Evolutionary conservation across 768 basidiomycete genomes (phyloP).

Genomic region (Russula sp.): DNA sequence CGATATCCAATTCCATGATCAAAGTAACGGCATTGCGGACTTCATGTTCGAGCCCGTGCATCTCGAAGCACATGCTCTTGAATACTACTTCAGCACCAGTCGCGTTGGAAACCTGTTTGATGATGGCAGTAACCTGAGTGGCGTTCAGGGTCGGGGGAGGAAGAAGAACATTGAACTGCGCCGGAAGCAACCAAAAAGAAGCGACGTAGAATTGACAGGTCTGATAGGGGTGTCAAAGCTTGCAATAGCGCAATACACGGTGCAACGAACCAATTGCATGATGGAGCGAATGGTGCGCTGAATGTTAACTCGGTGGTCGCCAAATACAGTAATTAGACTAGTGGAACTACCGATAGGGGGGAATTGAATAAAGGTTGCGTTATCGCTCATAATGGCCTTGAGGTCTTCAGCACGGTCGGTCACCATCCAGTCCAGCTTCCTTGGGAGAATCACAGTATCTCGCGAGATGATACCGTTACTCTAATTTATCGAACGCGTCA

Average conservation of each 20-base stretch:
- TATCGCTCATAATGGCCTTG: slow-evolving; percentile 89
- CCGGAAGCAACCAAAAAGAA: slow-evolving; percentile 93
- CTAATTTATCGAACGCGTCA: slow-evolving; percentile 34
- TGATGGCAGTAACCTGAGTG: slow-evolving; percentile 71
- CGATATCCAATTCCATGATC: slow-evolving; percentile 84
- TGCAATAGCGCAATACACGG: not conserved
- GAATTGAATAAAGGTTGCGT: slow-evolving; percentile 92
- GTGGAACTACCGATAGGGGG: slow-evolving; percentile 89
- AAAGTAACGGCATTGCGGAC: slow-evolving; percentile 78
- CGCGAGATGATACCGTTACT: slow-evolving; percentile 84
- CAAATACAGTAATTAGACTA: slow-evolving; percentile 88
- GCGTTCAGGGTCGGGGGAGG: slow-evolving; percentile 77
- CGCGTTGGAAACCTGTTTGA: slow-evolving; percentile 79
- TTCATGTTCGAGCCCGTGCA: slow-evolving; percentile 90
- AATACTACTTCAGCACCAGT: slow-evolving; percentile 94
- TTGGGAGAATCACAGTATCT: slow-evolving; percentile 89
- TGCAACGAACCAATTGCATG: slow-evolving; percentile 78
- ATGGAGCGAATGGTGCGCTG: slow-evolving; percentile 89
- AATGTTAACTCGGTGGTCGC: slow-evolving; percentile 90
- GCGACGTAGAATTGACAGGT: slow-evolving; percentile 93
- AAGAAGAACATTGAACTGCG: slow-evolving; percentile 87
- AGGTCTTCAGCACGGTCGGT: slow-evolving; percentile 94
- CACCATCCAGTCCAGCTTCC: slow-evolving; percentile 98
- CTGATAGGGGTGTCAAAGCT: slow-evolving; percentile 37
- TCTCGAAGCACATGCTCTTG: slow-evolving; percentile 96